Evolutionary conservation across 306 rosid species (phyloP).

Genomic region (Acmispon strigosus): DNA sequence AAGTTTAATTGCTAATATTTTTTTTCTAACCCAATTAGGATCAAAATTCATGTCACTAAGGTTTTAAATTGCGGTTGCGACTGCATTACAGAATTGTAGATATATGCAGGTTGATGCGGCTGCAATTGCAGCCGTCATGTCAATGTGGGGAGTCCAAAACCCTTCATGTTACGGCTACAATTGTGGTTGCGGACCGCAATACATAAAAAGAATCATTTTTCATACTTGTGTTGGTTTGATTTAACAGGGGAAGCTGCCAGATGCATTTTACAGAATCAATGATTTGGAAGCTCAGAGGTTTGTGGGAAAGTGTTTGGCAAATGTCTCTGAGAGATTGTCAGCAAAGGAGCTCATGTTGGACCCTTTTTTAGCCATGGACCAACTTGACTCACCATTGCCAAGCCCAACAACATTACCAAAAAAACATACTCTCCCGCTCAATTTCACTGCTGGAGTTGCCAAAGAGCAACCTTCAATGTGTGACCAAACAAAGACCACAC

Average conservation of each 20-base stretch:
- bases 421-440: neutral
- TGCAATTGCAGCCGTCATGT: too few relatives aligned
- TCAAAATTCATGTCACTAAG: neutral
- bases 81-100: too few relatives aligned
- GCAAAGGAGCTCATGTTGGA: constrained; percentile 78
- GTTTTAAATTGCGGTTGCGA: too few relatives aligned
- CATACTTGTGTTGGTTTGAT: neutral
- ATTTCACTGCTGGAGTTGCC: neutral
- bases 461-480: constrained; percentile 7
- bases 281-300: constrained; percentile 63
- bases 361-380: constrained; percentile 55
- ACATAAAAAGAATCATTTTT: neutral
- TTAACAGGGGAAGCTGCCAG: constrained; percentile 72
- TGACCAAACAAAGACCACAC: constrained; percentile 33
- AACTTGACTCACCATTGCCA: constrained; percentile 23
- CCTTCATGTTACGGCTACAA: too few relatives aligned
- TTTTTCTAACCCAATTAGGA: neutral
- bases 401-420: constrained; percentile 15
- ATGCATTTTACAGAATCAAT: constrained; percentile 56
- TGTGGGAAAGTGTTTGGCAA: constrained; percentile 66
- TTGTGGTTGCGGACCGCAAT: neutral
- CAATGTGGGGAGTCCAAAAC: too few relatives aligned
- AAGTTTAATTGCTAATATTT: neutral
- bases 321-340: constrained; percentile 56
- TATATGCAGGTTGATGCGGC: too few relatives aligned